Evolutionary conservation across 208 protist species (phyloP).

Genomic region (Leishmania lainsoni): DNA sequence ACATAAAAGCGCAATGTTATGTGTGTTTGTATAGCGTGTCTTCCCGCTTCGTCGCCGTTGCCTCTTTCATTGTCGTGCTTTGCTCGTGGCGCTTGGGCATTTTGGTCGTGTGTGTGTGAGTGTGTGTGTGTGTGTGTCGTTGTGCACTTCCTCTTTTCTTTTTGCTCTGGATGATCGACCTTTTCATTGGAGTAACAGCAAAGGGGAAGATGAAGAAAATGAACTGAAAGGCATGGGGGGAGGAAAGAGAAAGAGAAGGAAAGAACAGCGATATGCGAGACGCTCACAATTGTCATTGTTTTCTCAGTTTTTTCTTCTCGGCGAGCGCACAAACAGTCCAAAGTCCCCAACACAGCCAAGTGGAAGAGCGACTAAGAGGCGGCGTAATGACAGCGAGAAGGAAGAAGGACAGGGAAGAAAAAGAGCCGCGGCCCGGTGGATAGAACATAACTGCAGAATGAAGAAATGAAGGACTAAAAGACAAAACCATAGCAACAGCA

Average conservation of each 20-base stretch:
- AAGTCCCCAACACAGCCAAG: neutral
- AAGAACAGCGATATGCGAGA: slow-evolving; percentile 2
- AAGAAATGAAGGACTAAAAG: slow-evolving; percentile 4
- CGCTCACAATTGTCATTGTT: neutral
- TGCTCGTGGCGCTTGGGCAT: neutral
- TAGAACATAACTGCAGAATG: neutral
- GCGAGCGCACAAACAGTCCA: neutral
- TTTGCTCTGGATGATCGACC: neutral
- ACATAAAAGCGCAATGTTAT: neutral
- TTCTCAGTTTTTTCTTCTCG: neutral
- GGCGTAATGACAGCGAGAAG: neutral
- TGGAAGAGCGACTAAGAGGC: too few species aligned
- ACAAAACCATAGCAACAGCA: neutral
- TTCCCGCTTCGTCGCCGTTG: neutral
- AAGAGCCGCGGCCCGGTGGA: neutral
- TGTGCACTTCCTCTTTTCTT: neutral
- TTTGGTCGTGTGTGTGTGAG: neutral
- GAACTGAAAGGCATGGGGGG: neutral
- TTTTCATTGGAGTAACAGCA: neutral
- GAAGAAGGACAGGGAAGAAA: slow-evolving; percentile 2
- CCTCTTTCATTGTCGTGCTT: neutral
- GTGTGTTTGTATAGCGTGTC: slow-evolving; percentile 6
- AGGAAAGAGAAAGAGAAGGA: neutral
- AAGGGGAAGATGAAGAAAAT: neutral
- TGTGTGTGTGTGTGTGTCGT: slow-evolving; percentile 1